A percentile compares a stretch with the other conserved stretches of the same genome.
Evolutionary conservation across 176 grass and related monocot species (phyloP).

Genomic region (Ensete glaucum): DNA sequence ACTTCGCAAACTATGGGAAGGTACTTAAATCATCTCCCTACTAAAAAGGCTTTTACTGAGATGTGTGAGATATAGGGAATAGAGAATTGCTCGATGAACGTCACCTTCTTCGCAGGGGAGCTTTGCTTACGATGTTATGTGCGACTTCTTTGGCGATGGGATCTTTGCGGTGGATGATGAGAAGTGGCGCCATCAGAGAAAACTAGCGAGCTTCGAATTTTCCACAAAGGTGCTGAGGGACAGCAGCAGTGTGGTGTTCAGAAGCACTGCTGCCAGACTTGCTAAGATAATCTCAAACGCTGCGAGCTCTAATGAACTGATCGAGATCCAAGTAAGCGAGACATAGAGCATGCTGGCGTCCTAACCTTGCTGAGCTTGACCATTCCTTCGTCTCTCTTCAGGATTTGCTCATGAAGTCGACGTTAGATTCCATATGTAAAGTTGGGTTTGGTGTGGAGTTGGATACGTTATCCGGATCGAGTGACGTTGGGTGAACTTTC

Average conservation of each 20-base stretch:
- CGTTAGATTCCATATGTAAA: background rate
- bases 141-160: background rate
- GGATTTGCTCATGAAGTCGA: background rate
- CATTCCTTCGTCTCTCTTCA: background rate
- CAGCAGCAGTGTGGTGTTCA: background rate
- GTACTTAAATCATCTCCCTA: background rate
- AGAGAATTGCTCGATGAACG: background rate
- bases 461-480: background rate
- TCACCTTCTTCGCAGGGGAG: background rate
- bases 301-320: background rate
- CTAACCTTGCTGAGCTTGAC: too few species aligned
- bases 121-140: background rate
- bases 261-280: background rate
- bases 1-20: background rate
- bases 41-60: background rate
- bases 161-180: conserved; percentile 11
- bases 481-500: background rate
- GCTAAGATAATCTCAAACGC: background rate
- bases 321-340: conserved; percentile 8
- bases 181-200: conserved; percentile 2
- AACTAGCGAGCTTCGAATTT: conserved; percentile 9
- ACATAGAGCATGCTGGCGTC: background rate
- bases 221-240: conserved; percentile 15
- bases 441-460: background rate
- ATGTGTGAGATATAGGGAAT: background rate